Conservation (phyloP, 139 green algal species). For the Tetraselmis chui region DNA sequence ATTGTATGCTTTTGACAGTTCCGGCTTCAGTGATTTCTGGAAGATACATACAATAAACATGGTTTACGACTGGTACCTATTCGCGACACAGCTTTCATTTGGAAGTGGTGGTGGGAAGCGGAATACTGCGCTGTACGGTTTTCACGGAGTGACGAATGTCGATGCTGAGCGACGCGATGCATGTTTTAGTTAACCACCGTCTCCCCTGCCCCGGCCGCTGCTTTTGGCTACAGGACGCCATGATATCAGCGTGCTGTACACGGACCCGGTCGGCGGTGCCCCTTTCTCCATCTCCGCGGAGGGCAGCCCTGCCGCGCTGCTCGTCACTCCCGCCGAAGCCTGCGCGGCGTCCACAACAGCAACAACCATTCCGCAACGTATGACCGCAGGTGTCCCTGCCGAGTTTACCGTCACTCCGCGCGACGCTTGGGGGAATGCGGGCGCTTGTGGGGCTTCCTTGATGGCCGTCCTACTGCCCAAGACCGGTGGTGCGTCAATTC, state of each 20-base stretch:
- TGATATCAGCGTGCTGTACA: not conserved
- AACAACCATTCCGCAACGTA: not conserved
- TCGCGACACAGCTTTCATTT: too few relatives aligned
- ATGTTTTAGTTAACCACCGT: too few relatives aligned
- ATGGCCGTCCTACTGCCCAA: not conserved
- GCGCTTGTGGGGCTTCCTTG: slow-evolving; percentile 6
- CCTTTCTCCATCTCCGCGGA: not conserved
- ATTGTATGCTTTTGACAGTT: too few relatives aligned
- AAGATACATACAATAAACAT: too few relatives aligned
- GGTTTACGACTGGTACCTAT: too few relatives aligned
- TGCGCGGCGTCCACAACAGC: not conserved
- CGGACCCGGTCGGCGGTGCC: not conserved
- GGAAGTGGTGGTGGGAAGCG: too few relatives aligned
- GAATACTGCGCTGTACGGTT: too few relatives aligned
- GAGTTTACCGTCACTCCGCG: slow-evolving; percentile 1
- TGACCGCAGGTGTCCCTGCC: slow-evolving; percentile 5
- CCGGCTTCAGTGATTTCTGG: too few relatives aligned
- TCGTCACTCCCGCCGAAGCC: not conserved
- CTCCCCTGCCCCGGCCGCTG: too few relatives aligned
- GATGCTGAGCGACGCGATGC: too few relatives aligned
- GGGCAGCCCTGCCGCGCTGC: not conserved
- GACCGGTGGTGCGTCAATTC: not conserved
- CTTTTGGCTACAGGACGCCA: slow-evolving; percentile 1
- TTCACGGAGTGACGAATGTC: too few relatives aligned
- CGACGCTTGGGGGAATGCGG: slow-evolving; percentile 20